Evolutionary conservation across 1,284 basidiomycete species (phyloP).

Genomic region (Puccinia hordei): DNA sequence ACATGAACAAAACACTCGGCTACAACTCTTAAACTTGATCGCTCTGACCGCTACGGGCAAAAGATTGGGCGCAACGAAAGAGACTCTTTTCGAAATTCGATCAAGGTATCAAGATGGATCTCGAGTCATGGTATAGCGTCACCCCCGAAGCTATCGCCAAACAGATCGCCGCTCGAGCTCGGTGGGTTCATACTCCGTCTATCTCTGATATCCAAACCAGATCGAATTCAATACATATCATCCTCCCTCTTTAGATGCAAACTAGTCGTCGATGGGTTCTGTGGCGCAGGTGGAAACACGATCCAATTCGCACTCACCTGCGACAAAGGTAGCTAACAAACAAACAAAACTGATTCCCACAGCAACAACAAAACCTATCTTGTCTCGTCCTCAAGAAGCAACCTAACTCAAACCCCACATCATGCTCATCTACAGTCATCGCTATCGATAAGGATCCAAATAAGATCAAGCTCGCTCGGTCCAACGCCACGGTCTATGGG

Average conservation of each 20-base stretch:
- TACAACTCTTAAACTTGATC: too few relatives aligned
- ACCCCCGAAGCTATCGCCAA: constrained; percentile 89
- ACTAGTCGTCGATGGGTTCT: constrained; percentile 83
- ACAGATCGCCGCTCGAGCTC: constrained; percentile 88
- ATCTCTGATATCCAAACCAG: too few relatives aligned
- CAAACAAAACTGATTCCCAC: too few relatives aligned
- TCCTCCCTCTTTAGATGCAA: too few relatives aligned
- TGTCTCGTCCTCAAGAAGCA: too few relatives aligned
- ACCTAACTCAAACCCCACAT: background rate
- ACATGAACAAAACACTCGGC: too few relatives aligned
- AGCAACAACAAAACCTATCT: too few relatives aligned
- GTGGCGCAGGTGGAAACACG: constrained; percentile 94
- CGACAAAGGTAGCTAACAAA: constrained; percentile 69
- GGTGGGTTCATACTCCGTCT: constrained; percentile 67
- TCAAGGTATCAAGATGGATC: constrained; percentile 63
- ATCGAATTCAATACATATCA: too few relatives aligned
- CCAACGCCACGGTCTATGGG: constrained; percentile 90
- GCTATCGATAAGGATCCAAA: constrained; percentile 84
- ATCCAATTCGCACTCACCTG: constrained; percentile 96
- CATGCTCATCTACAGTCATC: constrained; percentile 67
- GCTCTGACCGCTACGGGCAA: too few relatives aligned
- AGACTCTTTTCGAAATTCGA: constrained; percentile 80
- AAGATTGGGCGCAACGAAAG: constrained; percentile 83
- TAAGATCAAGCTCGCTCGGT: constrained; percentile 79
- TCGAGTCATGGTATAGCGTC: constrained; percentile 92